Evolutionary conservation across 1,284 basidiomycete species (phyloP).

Genomic region (Ustilago curta): DNA sequence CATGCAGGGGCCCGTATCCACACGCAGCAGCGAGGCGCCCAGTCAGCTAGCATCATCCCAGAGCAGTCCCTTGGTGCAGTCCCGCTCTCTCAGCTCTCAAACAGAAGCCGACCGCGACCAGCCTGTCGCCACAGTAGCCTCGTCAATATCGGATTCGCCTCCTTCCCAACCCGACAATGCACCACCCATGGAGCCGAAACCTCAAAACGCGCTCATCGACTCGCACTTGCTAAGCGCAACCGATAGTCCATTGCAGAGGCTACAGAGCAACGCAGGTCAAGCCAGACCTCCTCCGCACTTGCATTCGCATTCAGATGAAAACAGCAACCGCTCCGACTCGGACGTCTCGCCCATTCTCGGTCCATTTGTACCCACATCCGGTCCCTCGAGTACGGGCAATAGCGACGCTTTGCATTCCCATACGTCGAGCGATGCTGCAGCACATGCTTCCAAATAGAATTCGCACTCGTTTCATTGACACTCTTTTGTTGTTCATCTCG

Average conservation of each 20-base stretch:
- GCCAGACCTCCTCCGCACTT: constrained; percentile 9
- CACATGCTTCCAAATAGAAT: constrained; percentile 9
- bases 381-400: constrained; percentile 21
- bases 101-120: not conserved
- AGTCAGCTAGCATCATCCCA: constrained; percentile 20
- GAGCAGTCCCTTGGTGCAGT: constrained; percentile 10
- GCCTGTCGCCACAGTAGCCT: not conserved
- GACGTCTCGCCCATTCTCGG: constrained; percentile 48
- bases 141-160: constrained; percentile 8
- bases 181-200: not conserved
- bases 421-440: constrained; percentile 12
- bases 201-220: constrained; percentile 11
- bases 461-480: not conserved
- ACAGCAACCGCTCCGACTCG: constrained; percentile 31
- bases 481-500: not conserved
- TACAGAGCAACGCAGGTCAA: constrained; percentile 30
- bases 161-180: not conserved
- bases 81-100: not conserved
- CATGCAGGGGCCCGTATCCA: constrained; percentile 27
- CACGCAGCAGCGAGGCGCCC: constrained; percentile 27
- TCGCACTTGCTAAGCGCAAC: constrained; percentile 25
- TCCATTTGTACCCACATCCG: constrained; percentile 28
- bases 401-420: constrained; percentile 12
- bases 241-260: constrained; percentile 39
- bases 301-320: constrained; percentile 21